Conservation (phyloP, 2,329 filamentous ascomycete genomes). For the Pestalotiopsis sp. region DNA sequence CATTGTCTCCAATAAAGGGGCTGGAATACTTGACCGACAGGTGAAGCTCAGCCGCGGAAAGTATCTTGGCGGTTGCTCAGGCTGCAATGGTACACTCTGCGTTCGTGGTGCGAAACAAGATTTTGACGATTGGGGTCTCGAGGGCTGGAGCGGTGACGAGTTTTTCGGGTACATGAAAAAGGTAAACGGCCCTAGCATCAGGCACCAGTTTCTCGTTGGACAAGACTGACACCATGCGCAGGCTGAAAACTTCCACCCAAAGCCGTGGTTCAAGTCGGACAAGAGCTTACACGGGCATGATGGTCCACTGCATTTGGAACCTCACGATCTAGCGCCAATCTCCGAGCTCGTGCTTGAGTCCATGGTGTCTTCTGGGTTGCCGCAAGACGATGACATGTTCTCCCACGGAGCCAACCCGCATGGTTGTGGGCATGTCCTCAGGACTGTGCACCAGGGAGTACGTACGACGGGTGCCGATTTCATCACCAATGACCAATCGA, state of each 20-base stretch:
- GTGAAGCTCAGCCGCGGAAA: conserved; percentile 12
- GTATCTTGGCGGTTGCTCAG: conserved; percentile 8
- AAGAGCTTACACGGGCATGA: conserved; percentile 48
- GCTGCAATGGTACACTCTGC: conserved; percentile 8
- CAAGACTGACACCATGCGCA: conserved; percentile 12
- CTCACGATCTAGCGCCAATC: conserved; percentile 61
- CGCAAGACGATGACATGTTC: conserved; percentile 62
- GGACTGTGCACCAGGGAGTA: conserved; percentile 53
- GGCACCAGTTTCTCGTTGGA: not conserved
- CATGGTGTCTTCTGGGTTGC: conserved; percentile 54
- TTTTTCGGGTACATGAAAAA: conserved; percentile 59
- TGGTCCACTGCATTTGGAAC: conserved; percentile 57
- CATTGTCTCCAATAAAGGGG: conserved; percentile 6
- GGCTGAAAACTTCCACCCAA: conserved; percentile 60
- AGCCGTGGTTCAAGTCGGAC: conserved; percentile 57
- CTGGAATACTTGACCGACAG: not conserved
- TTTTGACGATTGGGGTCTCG: conserved; percentile 5
- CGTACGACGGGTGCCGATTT: conserved; percentile 58
- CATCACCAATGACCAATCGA: conserved; percentile 38
- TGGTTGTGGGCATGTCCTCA: conserved; percentile 56
- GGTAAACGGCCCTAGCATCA: conserved; percentile 28
- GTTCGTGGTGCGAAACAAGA: conserved; percentile 9
- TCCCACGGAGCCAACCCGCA: conserved; percentile 49
- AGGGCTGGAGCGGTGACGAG: conserved; percentile 49
- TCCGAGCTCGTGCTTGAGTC: conserved; percentile 56